Evolutionary conservation across 768 basidiomycete genomes (phyloP).

Genomic region (Infundibulicybe gibba): DNA sequence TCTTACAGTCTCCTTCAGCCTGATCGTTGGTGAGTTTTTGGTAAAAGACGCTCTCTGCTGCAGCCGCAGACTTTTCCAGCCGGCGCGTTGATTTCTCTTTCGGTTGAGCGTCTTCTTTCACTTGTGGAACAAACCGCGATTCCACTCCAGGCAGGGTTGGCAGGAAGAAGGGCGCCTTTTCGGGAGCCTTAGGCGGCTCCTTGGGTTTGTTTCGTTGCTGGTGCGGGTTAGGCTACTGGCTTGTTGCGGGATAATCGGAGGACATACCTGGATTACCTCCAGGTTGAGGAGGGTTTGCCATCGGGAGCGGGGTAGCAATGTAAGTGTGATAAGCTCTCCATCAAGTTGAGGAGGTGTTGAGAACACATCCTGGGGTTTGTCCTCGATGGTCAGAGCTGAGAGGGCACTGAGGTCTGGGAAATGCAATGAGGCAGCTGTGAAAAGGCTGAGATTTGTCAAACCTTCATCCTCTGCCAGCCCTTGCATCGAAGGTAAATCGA

Average conservation of each 20-base stretch:
- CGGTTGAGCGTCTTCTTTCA: conserved; percentile 30
- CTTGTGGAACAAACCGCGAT: conserved; percentile 64
- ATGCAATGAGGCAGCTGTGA: neutral
- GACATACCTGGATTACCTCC: conserved; percentile 79
- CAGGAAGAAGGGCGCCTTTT: conserved; percentile 96
- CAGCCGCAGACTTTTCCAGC: conserved; percentile 47
- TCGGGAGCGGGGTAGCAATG: conserved; percentile 83
- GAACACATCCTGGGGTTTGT: conserved; percentile 65
- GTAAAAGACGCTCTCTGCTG: conserved; percentile 66
- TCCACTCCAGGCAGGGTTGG: conserved; percentile 90
- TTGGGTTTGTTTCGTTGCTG: conserved; percentile 96
- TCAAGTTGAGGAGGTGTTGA: conserved; percentile 86
- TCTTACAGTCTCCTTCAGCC: conserved; percentile 66
- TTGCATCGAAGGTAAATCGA: conserved; percentile 80
- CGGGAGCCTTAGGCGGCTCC: conserved; percentile 91
- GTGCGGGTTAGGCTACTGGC: neutral
- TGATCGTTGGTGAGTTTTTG: conserved; percentile 58
- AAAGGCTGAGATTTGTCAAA: conserved; percentile 24
- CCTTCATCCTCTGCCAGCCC: conserved; percentile 79
- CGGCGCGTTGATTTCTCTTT: conserved; percentile 42
- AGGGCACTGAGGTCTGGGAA: conserved; percentile 35
- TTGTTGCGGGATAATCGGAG: neutral
- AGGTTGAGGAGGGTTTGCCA: conserved; percentile 98
- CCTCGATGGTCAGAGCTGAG: conserved; percentile 56
- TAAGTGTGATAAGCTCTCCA: conserved; percentile 89